Percentiles rank a stretch among this genome's conserved stretches.
phyloP scores from a whole-genome alignment of 805 yeast genomes.

The Wickerhamiella kazuoi region DNA sequence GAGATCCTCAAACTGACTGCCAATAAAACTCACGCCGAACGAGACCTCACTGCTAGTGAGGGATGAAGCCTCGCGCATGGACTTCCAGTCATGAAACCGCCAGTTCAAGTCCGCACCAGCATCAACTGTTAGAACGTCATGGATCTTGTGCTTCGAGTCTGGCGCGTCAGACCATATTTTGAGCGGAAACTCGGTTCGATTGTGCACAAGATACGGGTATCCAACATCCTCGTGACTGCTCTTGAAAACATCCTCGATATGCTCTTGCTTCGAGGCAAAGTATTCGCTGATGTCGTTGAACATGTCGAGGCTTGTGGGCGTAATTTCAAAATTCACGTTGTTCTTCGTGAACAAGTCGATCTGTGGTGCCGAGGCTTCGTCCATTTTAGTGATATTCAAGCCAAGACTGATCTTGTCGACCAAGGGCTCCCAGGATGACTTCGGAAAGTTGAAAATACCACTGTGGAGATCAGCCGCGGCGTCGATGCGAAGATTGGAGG shows the following conservation, averaged over 20 bases:
- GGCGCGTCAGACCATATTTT: constrained; percentile 58
- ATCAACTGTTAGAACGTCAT: constrained; percentile 18
- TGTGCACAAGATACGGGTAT: constrained; percentile 62
- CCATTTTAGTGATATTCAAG: constrained; percentile 38
- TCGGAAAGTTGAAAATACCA: constrained; percentile 71
- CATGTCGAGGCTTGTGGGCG: constrained; percentile 66
- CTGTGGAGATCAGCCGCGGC: constrained; percentile 45
- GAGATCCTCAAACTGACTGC: constrained; percentile 37
- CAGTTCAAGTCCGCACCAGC: constrained; percentile 46
- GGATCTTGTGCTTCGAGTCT: constrained; percentile 18
- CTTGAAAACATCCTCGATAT: constrained; percentile 12
- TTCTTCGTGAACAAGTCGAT: constrained; percentile 62
- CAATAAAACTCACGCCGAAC: constrained; percentile 40
- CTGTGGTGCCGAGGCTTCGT: constrained; percentile 29
- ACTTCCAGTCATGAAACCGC: constrained; percentile 92
- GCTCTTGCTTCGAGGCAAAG: constrained; percentile 12
- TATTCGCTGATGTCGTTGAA: constrained; percentile 49
- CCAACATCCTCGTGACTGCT: constrained; percentile 52
- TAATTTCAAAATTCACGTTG: constrained; percentile 60
- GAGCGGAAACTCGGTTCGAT: constrained; percentile 73
- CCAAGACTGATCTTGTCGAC: constrained; percentile 77
- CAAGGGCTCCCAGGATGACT: constrained; percentile 90
- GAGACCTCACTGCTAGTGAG: constrained; percentile 43
- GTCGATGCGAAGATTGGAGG: constrained; percentile 59
- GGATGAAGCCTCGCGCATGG: constrained; percentile 60